phyloP scores from a whole-genome alignment of 2,329 filamentous ascomycete genomes.

The Pleurostoma richardsiae region DNA sequence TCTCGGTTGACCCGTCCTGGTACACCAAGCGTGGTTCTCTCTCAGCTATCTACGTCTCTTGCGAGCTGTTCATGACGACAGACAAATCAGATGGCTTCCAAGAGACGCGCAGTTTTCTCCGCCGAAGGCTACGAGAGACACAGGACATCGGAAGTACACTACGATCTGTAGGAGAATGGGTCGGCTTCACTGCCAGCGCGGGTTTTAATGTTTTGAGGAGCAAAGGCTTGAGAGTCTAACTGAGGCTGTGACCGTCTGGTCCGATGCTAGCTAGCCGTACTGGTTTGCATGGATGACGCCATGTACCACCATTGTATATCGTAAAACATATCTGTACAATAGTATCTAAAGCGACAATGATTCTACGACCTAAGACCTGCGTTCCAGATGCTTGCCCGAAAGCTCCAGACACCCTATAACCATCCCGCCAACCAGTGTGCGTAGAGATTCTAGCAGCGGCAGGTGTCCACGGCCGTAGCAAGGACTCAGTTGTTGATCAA shows the following conservation, averaged over 20 bases:
- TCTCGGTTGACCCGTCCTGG: slow-evolving; percentile 79
- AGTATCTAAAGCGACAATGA: too few species aligned
- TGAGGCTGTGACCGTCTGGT: background rate
- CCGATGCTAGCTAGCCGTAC: too few species aligned
- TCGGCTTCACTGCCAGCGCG: slow-evolving; percentile 74
- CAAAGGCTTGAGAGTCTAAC: slow-evolving; percentile 78
- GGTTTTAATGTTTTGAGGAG: slow-evolving; percentile 80
- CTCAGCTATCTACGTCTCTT: slow-evolving; percentile 59
- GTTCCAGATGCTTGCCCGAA: too few species aligned
- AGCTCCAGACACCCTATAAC: too few species aligned
- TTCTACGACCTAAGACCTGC: too few species aligned
- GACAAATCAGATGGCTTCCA: slow-evolving; percentile 68
- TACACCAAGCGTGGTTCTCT: slow-evolving; percentile 62
- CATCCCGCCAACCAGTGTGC: too few species aligned
- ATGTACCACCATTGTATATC: too few species aligned
- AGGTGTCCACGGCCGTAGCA: too few species aligned
- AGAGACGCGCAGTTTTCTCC: slow-evolving; percentile 77
- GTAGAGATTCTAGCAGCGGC: too few species aligned
- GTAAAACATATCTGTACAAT: too few species aligned
- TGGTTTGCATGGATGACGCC: too few species aligned
- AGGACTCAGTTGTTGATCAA: background rate
- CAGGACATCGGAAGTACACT: slow-evolving; percentile 57
- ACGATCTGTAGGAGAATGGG: slow-evolving; percentile 66
- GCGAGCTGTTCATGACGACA: slow-evolving; percentile 92
- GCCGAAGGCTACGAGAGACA: slow-evolving; percentile 67